Evolutionary conservation across 2,329 filamentous ascomycete species (phyloP).

Genomic region (Exophiala xenobiotica): DNA sequence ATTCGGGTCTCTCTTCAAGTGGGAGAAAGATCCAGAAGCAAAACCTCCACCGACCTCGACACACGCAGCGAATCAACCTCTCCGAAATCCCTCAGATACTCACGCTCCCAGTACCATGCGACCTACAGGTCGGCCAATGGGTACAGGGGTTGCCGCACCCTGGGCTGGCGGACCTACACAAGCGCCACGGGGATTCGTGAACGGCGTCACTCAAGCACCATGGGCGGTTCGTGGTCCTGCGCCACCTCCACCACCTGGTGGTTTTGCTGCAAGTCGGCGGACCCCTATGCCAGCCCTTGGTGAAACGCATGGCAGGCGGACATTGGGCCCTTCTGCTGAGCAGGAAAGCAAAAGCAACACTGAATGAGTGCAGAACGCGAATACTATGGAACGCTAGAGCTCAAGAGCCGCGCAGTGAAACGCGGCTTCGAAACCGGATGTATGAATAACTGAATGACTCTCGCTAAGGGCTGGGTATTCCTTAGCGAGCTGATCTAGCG

Average conservation of each 20-base stretch:
- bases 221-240: slow-evolving; percentile 27
- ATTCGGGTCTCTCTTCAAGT: slow-evolving; percentile 77
- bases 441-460: too few species aligned
- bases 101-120: slow-evolving; percentile 14
- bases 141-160: slow-evolving; percentile 27
- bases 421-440: too few species aligned
- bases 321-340: neutral
- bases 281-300: slow-evolving; percentile 14
- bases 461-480: too few species aligned
- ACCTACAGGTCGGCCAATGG: slow-evolving; percentile 11
- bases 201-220: slow-evolving; percentile 31
- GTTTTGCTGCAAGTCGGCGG: slow-evolving; percentile 7
- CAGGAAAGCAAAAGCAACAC: neutral
- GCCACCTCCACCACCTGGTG: slow-evolving; percentile 17
- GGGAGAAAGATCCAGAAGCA: slow-evolving; percentile 67
- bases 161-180: slow-evolving; percentile 26
- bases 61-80: slow-evolving; percentile 60
- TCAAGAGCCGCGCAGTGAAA: too few species aligned
- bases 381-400: neutral
- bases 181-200: slow-evolving; percentile 28
- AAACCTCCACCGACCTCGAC: slow-evolving; percentile 49
- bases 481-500: too few species aligned
- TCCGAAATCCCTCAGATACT: slow-evolving; percentile 27
- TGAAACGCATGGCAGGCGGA: slow-evolving; percentile 5
- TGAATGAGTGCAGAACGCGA: neutral